Percentiles rank a stretch among this genome's conserved stretches.
Evolutionary conservation across 2,329 filamentous ascomycete species (phyloP).

Genomic region (Trichothecium sympodiale): DNA sequence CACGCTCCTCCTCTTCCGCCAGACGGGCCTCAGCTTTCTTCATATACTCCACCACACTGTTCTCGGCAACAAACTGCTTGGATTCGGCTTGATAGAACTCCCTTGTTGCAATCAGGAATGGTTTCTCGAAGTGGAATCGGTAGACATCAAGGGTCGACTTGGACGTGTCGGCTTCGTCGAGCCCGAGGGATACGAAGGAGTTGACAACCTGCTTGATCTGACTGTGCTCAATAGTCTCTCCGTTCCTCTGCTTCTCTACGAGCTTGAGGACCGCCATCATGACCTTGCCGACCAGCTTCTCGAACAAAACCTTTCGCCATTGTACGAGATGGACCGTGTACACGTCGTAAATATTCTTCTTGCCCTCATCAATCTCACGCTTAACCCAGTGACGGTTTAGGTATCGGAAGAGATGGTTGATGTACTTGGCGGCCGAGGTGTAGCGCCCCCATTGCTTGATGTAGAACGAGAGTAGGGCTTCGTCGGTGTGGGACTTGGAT

Average conservation of each 20-base stretch:
- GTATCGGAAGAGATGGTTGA: slow-evolving; percentile 93
- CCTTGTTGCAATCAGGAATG: slow-evolving; percentile 77
- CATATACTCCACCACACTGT: slow-evolving; percentile 98
- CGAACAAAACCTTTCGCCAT: slow-evolving; percentile 89
- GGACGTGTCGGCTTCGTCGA: slow-evolving; percentile 85
- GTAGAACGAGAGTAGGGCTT: slow-evolving; percentile 84
- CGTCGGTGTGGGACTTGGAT: slow-evolving; percentile 74
- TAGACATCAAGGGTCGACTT: slow-evolving; percentile 96
- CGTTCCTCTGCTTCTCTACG: slow-evolving; percentile 93
- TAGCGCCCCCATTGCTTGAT: slow-evolving; percentile 96
- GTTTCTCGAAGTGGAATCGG: slow-evolving; percentile 80
- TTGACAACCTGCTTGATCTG: slow-evolving; percentile 97
- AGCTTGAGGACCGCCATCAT: slow-evolving; percentile 93
- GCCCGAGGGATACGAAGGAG: slow-evolving; percentile 86
- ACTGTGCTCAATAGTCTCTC: slow-evolving; percentile 92
- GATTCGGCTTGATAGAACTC: slow-evolving; percentile 88
- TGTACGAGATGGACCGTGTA: slow-evolving; percentile 94
- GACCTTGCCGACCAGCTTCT: slow-evolving; percentile 71
- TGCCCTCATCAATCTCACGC: slow-evolving; percentile 95
- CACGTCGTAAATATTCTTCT: slow-evolving; percentile 96
- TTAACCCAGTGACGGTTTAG: slow-evolving; percentile 99
- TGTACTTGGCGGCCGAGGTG: slow-evolving; percentile 91
- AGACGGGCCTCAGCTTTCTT: slow-evolving; percentile 92
- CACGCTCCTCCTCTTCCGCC: slow-evolving; percentile 87
- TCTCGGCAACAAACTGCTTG: slow-evolving; percentile 87